Base-by-base conservation (phyloP, 768 basidiomycete genomes). In the Russula sp. region DNA sequence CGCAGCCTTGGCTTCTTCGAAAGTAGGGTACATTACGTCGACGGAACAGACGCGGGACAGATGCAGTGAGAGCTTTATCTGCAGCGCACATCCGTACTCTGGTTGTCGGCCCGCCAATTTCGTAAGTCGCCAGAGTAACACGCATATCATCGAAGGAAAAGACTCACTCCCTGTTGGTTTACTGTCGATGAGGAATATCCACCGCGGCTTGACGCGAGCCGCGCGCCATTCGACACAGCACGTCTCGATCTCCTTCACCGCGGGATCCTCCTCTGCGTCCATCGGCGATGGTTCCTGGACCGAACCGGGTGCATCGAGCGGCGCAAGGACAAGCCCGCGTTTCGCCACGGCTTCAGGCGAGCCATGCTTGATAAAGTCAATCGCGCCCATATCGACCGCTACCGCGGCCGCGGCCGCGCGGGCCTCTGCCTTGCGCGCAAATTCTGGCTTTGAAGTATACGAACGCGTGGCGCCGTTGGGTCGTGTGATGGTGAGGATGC, bases 401-500 rank as follows among this genome's bases (percentile, higher is more conserved):
- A 82, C 71, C 16, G 70, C 74, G 0, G 84, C 84, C 0, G 76
- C 85, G 50, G 78, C 77, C 0, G 72, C 73, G 62, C 82, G 84
- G 0, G 86, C 87, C 13, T 86, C 85, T 44, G 66, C 73, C 66
- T 82, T 80, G 42, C 77, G 77, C 16, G 74, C 48, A 65, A 79
- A 82, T 2, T 70, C 49, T 14, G 77, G 72, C 31, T 80, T 76
- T 0, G 84, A 83, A 31, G 78, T 77, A 73, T 86, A 88, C 0
- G 82, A 80, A 50, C 84, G 77, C 5, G 73, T 72, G 2, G 71
- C 61, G 18, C 83, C 84, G 37, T 81, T 77, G 0, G 83, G 84
- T 22, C 80, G 82, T 1, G 77, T 81, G 61, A 88, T 81, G 1
- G 84, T 85, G 45, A 88, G 70, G 54, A 84, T 83, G 66, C 87